Evolutionary conservation across 768 basidiomycete species (phyloP).

Genomic region (Trametes punicea): DNA sequence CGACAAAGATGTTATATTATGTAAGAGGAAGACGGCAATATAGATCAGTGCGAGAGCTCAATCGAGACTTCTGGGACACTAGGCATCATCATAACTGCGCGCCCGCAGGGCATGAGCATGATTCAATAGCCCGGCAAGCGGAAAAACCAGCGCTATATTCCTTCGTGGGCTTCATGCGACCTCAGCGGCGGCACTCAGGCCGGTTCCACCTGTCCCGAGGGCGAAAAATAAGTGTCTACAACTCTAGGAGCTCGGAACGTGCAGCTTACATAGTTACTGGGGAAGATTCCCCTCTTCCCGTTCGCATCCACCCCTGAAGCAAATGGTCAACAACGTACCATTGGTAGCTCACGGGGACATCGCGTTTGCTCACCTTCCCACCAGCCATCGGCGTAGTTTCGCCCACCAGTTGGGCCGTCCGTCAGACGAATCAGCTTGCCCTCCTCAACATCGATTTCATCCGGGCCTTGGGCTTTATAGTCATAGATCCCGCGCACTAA

Average conservation of each 20-base stretch:
- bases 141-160: neutral
- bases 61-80: neutral
- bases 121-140: neutral
- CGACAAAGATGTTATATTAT: slow-evolving; percentile 16
- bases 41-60: too few species aligned
- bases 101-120: slow-evolving; percentile 10
- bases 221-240: slow-evolving; percentile 12
- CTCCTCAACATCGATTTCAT: slow-evolving; percentile 62
- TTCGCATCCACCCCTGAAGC: slow-evolving; percentile 58
- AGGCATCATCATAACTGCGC: slow-evolving; percentile 9
- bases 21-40: slow-evolving; percentile 2
- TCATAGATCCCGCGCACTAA: slow-evolving; percentile 80
- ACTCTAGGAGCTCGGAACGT: neutral
- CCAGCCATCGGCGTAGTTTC: slow-evolving; percentile 75
- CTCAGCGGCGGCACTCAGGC: slow-evolving; percentile 7
- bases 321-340: slow-evolving; percentile 28
- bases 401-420: slow-evolving; percentile 56
- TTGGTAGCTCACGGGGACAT: too few species aligned
- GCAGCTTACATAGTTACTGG: slow-evolving; percentile 76
- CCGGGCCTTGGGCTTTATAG: slow-evolving; percentile 69
- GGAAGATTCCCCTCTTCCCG: slow-evolving; percentile 78
- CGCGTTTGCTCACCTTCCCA: slow-evolving; percentile 76
- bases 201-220: slow-evolving; percentile 45
- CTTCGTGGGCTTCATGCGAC: neutral
- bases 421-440: slow-evolving; percentile 65